These are phyloP conservation scores for Stellera chamaejasme DNA, from an alignment of 345 rosid genomes.

Conservation along the genomic window DNA sequence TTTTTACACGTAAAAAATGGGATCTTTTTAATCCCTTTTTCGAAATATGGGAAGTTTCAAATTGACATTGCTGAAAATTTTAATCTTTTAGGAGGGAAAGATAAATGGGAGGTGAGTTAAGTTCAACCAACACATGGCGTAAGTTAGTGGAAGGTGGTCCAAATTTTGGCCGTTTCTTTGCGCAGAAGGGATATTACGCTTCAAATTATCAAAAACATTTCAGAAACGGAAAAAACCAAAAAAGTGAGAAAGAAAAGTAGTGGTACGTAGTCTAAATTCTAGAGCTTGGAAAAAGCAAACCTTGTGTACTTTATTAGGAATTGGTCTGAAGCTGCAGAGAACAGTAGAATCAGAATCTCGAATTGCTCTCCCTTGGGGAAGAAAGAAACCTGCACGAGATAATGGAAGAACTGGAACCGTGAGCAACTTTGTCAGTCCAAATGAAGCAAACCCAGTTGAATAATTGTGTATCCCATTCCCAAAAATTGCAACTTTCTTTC, in stretches of 20 bases:
- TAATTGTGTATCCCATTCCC: too few species aligned
- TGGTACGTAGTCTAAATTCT: neutral
- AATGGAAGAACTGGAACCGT: too few species aligned
- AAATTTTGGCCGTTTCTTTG: neutral
- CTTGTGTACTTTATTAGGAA: too few species aligned
- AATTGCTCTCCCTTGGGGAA: too few species aligned
- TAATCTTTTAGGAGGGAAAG: neutral
- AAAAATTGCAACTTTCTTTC: too few species aligned
- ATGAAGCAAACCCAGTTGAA: too few species aligned
- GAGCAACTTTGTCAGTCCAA: too few species aligned
- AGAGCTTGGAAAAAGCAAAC: neutral
- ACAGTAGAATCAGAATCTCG: too few species aligned
- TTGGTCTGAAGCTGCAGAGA: too few species aligned
- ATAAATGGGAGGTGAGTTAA: neutral
- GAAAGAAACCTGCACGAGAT: too few species aligned
- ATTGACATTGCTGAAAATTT: neutral
- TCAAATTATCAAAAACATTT: neutral
- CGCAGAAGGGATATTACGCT: neutral
- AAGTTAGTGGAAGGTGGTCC: neutral
- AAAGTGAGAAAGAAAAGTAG: too few species aligned
- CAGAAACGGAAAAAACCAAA: neutral
- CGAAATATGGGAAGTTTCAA: neutral
- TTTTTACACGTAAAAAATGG: neutral
- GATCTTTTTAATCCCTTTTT: neutral
- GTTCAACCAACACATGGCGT: neutral